Base-by-base conservation (phyloP, 192 early-diverging fungal species). In the Helicostylum pulchrum region DNA sequence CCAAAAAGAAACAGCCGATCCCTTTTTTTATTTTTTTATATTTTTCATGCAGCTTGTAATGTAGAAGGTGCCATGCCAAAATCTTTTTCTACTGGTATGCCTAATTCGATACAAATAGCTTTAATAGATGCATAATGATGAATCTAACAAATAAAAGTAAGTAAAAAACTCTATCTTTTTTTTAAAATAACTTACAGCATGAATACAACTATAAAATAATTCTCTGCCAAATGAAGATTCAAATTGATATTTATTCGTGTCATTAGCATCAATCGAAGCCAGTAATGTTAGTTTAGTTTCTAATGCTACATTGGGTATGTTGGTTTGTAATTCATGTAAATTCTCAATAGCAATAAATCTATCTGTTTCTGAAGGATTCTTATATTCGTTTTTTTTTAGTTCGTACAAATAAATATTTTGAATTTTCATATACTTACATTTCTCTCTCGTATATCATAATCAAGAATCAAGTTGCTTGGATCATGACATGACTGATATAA, bases 111-210 rank as follows among this genome's bases (percentile, higher is more conserved):
- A 66, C 80, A 85, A 11, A 85, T 85, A 6, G 77, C 77, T 63
- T 79, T 85, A 31, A 85, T 80, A 30, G 78, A 74, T 0, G 83
- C 83, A 68, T 79, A 85, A 62, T 85, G 83, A 63, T 85, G 83
- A 1, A 82, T 74, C 82, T 84, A 68, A 10, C 19, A 48, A 53
- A 26, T 54, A 60, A 21, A 46, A 9, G 4, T 39, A 39, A 39
- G 36, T 39, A 39, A 9, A 9, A 36, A 3, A 36, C 34, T 36
- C 34, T 46, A 2, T 46, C 12, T 46, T n/a, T 46, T 15, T 26
- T 52, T 19, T 26, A 5, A 55, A 7, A 26, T 21, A 9, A 66
- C 67, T 78, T 81, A 84, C 82, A 11, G 83, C 80, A 66, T 85
- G 83, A 31, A 78, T 66, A 73, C 77, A 80, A 47, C 83, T 83